Base-by-base conservation (phyloP, 2,329 filamentous ascomycete species). In the Pseudocercospora vitis region DNA sequence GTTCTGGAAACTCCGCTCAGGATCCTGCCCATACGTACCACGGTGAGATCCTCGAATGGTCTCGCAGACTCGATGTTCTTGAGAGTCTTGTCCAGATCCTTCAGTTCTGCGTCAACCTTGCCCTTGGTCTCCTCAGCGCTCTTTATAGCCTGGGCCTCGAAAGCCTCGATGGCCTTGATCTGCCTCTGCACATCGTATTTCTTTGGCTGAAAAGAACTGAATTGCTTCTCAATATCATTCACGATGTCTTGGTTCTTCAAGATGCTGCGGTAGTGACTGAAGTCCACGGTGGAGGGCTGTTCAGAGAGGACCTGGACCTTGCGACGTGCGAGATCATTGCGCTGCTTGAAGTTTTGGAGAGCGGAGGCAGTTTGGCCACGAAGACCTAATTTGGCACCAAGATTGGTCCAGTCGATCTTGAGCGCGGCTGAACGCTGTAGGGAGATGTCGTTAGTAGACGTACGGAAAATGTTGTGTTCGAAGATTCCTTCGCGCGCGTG, bases 331-430 rank as follows among this genome's bases (percentile, higher is more conserved):
- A 96, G 91, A 74, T 99, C 94, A 82, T 97, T 96, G 80, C 94
- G 91, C 86, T 96, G 94, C 85, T 99, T 99, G 87, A 99, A 99
- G 64, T 89, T 84, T 75, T 92, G 87, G 59, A 99, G 90, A 59
- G 92, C 88, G 69, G 87, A 79, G 66, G 89, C 91, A 66, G 94
- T 99, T 80, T 91, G 89, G 75, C 94, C 94, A 76, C 89, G 89
- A 76, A 99, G 90, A 75, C 92, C 92, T 70, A 99, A 91, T 72
- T 92, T 95, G 78, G 83, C 85, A 78, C 87, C 87, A 72, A 99
- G 85, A 81, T 95, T 94, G 79, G 85, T 85, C 94, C 94, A 99
- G 86, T 99, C 94, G 83, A 99, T 85, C 85, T 97, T 99, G 78
- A 95, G 85, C 78, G 92, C 91, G 82, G 92, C 91, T 84, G 90